A percentile compares a stretch with the other conserved stretches of the same genome.
Conservation (phyloP, 176 grass and related monocot genomes). For the Carex parvula region DNA sequence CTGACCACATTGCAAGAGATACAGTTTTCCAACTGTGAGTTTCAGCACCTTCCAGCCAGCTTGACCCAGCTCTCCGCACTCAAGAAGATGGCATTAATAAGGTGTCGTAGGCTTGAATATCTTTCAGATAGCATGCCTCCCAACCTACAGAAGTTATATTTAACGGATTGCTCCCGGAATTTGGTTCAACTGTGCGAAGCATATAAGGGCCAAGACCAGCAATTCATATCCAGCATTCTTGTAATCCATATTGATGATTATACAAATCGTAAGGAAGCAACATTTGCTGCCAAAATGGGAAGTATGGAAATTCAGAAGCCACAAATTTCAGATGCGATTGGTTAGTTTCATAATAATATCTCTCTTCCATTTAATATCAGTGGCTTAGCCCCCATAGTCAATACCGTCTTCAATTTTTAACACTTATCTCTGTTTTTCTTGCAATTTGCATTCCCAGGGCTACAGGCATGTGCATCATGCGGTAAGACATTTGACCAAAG, state of each 20-base stretch:
- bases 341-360: too few species aligned
- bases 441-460: too few species aligned
- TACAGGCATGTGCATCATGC: too few species aligned
- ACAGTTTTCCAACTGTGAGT: not conserved
- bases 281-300: accelerated
- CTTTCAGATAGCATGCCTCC: not conserved
- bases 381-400: too few species aligned
- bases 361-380: too few species aligned
- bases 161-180: not conserved
- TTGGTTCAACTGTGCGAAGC: not conserved
- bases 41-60: not conserved
- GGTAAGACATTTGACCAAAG: too few species aligned
- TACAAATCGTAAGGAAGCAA: not conserved
- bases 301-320: too few species aligned
- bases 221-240: not conserved
- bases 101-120: not conserved
- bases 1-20: not conserved
- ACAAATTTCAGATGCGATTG: too few species aligned
- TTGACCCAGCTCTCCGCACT: not conserved
- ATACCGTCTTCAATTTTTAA: too few species aligned
- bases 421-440: too few species aligned
- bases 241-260: not conserved
- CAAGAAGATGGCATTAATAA: not conserved
- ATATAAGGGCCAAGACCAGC: not conserved
- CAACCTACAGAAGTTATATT: not conserved